phyloP scores from a whole-genome alignment of 2,329 filamentous ascomycete genomes.

The Sporothrix humicola region DNA sequence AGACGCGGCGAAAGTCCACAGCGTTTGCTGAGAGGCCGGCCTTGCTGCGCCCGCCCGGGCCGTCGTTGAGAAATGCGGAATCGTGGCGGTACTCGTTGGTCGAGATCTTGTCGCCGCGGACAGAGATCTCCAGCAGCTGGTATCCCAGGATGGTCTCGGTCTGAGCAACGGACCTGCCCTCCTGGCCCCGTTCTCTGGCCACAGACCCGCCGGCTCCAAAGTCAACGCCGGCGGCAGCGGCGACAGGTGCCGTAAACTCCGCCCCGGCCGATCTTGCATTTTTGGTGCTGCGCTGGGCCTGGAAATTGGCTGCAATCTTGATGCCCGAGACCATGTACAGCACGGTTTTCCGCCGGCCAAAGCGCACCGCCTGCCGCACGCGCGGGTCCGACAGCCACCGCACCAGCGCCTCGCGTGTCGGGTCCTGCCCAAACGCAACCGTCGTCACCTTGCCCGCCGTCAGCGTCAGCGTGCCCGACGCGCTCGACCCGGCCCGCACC shows the following conservation, averaged over 20 bases:
- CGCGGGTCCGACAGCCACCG: neutral
- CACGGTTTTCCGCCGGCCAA: neutral
- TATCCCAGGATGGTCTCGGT: neutral
- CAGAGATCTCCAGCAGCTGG: neutral
- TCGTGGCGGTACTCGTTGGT: neutral
- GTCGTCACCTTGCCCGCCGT: neutral
- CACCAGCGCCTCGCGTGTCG: neutral
- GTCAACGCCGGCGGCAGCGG: neutral
- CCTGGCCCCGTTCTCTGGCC: neutral
- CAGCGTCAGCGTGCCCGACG: neutral
- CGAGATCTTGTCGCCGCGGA: neutral
- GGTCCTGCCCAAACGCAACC: neutral
- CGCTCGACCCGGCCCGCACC: no score
- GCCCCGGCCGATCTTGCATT: neutral
- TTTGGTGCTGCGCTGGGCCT: neutral
- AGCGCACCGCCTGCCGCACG: no score
- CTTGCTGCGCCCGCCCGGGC: neutral
- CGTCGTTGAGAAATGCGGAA: neutral
- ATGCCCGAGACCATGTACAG: neutral
- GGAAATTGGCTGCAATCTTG: neutral
- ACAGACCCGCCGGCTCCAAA: neutral
- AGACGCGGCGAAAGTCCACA: neutral
- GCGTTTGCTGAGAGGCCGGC: neutral
- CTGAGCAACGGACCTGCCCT: neutral
- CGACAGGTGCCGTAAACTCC: neutral